Conservation (phyloP, 2,329 filamentous ascomycete genomes). For the Clathrospora elynae region DNA sequence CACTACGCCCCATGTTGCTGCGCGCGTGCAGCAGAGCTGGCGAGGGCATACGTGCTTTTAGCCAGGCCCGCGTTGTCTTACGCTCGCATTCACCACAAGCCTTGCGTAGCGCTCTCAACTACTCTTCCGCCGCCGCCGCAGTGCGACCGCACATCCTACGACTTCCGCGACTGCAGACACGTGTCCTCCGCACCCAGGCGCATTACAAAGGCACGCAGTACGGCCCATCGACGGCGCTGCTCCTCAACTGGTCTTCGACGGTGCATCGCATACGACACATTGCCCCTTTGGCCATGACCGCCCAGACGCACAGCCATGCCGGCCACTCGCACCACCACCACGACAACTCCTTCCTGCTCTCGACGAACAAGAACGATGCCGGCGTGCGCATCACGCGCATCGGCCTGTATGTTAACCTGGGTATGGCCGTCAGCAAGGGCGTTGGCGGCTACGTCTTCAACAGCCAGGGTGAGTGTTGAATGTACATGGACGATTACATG, state of each 20-base stretch:
- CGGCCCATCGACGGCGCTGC: conserved; percentile 9
- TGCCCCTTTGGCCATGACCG: conserved; percentile 39
- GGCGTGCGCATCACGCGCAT: conserved; percentile 92
- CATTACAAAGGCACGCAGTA: too few species aligned
- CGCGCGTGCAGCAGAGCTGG: too few species aligned
- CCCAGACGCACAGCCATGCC: conserved; percentile 42
- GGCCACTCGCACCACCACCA: conserved; percentile 68
- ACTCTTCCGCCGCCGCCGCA: too few species aligned
- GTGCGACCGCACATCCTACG: too few species aligned
- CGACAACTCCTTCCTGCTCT: conserved; percentile 82
- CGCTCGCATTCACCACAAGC: too few species aligned
- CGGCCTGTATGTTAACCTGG: conserved; percentile 84
- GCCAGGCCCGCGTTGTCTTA: too few species aligned
- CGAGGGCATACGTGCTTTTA: too few species aligned
- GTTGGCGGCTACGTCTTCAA: conserved; percentile 93
- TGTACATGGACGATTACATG: neutral
- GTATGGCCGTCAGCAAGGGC: conserved; percentile 93
- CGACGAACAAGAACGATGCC: conserved; percentile 84
- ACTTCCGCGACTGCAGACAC: too few species aligned
- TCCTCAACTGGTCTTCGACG: conserved; percentile 42
- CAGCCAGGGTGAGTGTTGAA: conserved; percentile 65
- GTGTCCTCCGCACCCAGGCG: too few species aligned
- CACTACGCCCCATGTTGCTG: too few species aligned
- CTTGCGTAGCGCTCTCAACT: too few species aligned
- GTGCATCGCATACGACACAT: conserved; percentile 40